Evolutionary conservation across 345 rosid genomes (phyloP).

Genomic region (Fremontodendron californicum): DNA sequence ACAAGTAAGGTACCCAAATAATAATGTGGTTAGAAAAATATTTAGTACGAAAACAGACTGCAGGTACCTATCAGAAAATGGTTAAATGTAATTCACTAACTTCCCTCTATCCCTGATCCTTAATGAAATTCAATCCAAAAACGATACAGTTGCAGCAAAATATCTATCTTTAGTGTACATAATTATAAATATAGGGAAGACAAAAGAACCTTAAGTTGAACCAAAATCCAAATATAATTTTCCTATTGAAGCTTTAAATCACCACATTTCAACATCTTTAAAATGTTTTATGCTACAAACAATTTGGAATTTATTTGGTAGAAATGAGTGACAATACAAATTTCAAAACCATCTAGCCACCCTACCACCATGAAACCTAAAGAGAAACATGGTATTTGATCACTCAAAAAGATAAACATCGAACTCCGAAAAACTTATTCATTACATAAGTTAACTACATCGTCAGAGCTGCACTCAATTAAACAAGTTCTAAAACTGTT

Average conservation of each 20-base stretch:
- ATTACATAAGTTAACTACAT: too few relatives aligned
- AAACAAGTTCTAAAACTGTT: too few relatives aligned
- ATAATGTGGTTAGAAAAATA: not conserved
- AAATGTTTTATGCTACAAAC: too few relatives aligned
- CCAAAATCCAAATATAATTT: not conserved
- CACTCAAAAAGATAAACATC: too few relatives aligned
- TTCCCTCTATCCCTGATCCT: not conserved
- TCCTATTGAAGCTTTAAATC: not conserved
- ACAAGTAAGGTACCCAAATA: conserved; percentile 1
- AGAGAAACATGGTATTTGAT: too few relatives aligned
- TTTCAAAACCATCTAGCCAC: too few relatives aligned
- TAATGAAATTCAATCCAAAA: not conserved
- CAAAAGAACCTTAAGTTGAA: not conserved
- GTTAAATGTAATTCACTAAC: not conserved
- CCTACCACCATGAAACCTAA: too few relatives aligned
- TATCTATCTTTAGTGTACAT: not conserved
- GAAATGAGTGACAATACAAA: too few relatives aligned
- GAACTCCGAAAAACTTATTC: too few relatives aligned
- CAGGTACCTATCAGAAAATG: not conserved
- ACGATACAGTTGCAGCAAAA: not conserved
- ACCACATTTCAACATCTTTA: not conserved
- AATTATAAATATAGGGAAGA: not conserved
- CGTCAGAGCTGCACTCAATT: too few relatives aligned
- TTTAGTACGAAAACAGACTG: conserved; percentile 7
- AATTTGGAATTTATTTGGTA: too few relatives aligned